Conservation (phyloP, 1,139 yeast species). For the Suhomyces anneliseae region DNA sequence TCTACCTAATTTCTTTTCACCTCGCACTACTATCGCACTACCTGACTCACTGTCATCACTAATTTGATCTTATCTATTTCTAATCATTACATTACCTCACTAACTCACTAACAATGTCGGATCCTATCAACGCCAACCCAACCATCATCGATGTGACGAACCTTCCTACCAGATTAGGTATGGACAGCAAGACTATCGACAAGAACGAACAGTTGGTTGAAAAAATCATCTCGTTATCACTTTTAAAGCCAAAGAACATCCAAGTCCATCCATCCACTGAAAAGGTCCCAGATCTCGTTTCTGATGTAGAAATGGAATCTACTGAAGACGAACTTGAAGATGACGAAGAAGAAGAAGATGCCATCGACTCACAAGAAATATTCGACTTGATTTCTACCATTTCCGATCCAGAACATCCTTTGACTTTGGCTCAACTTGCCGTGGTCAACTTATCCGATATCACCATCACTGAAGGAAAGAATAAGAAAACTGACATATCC, state of each 20-base stretch:
- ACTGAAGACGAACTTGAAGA: slow-evolving; percentile 15
- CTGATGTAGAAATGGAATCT: slow-evolving; percentile 25
- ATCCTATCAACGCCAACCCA: slow-evolving; percentile 91
- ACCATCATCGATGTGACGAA: slow-evolving; percentile 72
- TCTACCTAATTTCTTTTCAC: too few species aligned
- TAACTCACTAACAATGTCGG: slow-evolving; percentile 43
- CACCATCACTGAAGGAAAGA: slow-evolving; percentile 56
- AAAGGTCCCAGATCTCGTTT: slow-evolving; percentile 26
- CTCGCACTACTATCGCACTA: too few species aligned
- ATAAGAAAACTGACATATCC: slow-evolving; percentile 53
- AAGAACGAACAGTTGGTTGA: slow-evolving; percentile 21
- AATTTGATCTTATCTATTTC: background rate
- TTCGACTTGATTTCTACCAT: slow-evolving; percentile 76
- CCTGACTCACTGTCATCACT: too few species aligned
- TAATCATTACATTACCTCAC: background rate
- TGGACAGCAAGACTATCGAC: slow-evolving; percentile 15
- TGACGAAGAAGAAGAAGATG: slow-evolving; percentile 53
- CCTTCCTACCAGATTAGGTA: slow-evolving; percentile 64
- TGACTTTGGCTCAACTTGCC: slow-evolving; percentile 90
- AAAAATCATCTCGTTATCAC: slow-evolving; percentile 26
- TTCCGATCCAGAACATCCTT: slow-evolving; percentile 97
- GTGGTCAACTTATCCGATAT: slow-evolving; percentile 89
- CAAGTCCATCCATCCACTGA: slow-evolving; percentile 1
- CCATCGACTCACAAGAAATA: slow-evolving; percentile 66
- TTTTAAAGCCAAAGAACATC: slow-evolving; percentile 12